These are phyloP conservation scores for Cornus florida DNA, from an alignment of 148 eudicot genomes.

Conservation along the genomic window DNA sequence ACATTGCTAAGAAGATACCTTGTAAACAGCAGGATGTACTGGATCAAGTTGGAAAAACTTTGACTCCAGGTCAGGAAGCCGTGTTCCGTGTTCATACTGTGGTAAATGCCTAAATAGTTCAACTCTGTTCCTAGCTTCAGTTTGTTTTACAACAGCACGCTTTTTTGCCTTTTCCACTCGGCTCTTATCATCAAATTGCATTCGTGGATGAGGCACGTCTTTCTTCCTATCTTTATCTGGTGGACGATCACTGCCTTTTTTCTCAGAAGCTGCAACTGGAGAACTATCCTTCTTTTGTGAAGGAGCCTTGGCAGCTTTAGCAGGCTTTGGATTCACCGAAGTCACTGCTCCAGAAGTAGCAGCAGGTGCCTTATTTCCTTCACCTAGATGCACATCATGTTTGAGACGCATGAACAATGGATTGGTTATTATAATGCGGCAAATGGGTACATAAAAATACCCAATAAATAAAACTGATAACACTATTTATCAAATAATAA, in stretches of 20 bases:
- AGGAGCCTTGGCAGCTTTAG: slow-evolving; percentile 56
- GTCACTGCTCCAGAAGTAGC: slow-evolving; percentile 45
- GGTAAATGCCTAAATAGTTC: slow-evolving; percentile 89
- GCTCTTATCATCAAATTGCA: slow-evolving; percentile 93
- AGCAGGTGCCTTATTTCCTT: slow-evolving; percentile 44
- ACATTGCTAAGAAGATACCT: slow-evolving; percentile 40
- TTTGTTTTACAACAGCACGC: slow-evolving; percentile 82
- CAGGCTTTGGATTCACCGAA: slow-evolving; percentile 45
- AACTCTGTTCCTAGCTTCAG: slow-evolving; percentile 89
- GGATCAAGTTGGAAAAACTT: slow-evolving; percentile 86
- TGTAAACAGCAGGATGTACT: slow-evolving; percentile 91
- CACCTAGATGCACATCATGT: slow-evolving; percentile 40
- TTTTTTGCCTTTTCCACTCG: slow-evolving; percentile 97
- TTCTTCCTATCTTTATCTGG: slow-evolving; percentile 94
- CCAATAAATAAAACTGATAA: not conserved
- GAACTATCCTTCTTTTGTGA: slow-evolving; percentile 61
- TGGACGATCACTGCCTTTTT: slow-evolving; percentile 71
- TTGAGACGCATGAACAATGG: not conserved
- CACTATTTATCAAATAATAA: not conserved
- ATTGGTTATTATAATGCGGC: not conserved
- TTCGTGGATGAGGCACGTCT: slow-evolving; percentile 93
- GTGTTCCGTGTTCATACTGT: slow-evolving; percentile 96
- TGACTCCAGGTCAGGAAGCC: slow-evolving; percentile 77
- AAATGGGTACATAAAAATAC: not conserved
- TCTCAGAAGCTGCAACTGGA: slow-evolving; percentile 71